Evolutionary conservation across 1,284 basidiomycete species (phyloP).

Genomic region (Pseudozyma flocculosa): DNA sequence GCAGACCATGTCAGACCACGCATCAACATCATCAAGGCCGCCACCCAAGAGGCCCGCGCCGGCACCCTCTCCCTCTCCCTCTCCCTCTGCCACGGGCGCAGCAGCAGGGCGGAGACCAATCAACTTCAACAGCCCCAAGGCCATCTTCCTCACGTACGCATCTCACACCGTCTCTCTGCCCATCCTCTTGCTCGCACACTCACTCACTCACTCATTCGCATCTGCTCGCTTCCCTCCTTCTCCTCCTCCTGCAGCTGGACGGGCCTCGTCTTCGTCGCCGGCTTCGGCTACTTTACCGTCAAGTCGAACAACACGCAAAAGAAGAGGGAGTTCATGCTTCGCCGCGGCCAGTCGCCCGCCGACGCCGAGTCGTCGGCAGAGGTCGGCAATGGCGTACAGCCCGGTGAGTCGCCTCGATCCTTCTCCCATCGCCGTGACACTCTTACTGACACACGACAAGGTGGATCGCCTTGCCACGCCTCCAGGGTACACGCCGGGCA

Average conservation of each 20-base stretch:
- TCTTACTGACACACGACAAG: not conserved
- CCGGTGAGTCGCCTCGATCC: not conserved
- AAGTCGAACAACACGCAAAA: slow-evolving; percentile 36
- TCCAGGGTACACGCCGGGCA: slow-evolving; percentile 8
- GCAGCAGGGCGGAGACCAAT: not conserved
- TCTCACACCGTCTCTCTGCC: no score
- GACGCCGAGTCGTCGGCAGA: slow-evolving; percentile 4
- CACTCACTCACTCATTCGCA: not conserved
- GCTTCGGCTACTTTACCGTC: slow-evolving; percentile 35
- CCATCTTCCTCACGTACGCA: slow-evolving; percentile 32
- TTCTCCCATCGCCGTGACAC: not conserved
- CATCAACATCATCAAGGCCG: no score
- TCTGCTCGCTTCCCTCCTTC: not conserved
- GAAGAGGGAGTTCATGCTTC: slow-evolving; percentile 37
- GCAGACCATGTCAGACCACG: no score
- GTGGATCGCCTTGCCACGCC: not conserved
- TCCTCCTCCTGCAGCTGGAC: slow-evolving; percentile 16
- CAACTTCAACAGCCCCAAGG: slow-evolving; percentile 19
- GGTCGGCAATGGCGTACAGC: slow-evolving; percentile 1
- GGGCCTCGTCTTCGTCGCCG: slow-evolving; percentile 21
- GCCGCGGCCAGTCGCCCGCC: slow-evolving; percentile 13
- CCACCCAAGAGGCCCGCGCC: no score
- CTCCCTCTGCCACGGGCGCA: no score
- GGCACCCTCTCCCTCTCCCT: no score
- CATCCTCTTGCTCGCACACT: not conserved